Conservation (phyloP, 306 rosid species). For the Rosa lucieae region DNA sequence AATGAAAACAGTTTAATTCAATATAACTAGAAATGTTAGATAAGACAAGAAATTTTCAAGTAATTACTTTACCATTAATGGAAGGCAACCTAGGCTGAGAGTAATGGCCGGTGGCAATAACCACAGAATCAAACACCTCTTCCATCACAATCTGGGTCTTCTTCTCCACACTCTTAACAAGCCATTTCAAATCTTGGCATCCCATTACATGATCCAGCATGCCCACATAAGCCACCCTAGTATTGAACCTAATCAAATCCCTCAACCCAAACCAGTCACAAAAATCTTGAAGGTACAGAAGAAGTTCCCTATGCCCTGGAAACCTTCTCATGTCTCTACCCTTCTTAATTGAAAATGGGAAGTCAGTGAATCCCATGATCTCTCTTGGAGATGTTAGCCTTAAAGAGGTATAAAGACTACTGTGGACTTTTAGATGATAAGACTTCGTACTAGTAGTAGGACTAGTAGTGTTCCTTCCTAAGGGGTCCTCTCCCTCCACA, state of each 20-base stretch:
- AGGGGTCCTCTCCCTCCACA: slow-evolving; percentile 61
- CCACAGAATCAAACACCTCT: slow-evolving; percentile 86
- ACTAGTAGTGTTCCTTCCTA: slow-evolving; percentile 44
- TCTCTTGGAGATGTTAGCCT: slow-evolving; percentile 78
- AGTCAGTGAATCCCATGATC: slow-evolving; percentile 85
- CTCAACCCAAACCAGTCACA: slow-evolving; percentile 67
- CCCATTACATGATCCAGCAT: slow-evolving; percentile 49
- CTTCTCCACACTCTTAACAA: slow-evolving; percentile 57
- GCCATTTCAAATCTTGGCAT: slow-evolving; percentile 61
- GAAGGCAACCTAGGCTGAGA: slow-evolving; percentile 78
- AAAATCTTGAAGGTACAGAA: slow-evolving; percentile 65
- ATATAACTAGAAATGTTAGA: neutral
- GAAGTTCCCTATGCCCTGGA: slow-evolving; percentile 77
- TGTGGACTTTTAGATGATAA: slow-evolving; percentile 47
- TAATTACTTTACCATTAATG: slow-evolving; percentile 49
- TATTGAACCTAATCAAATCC: slow-evolving; percentile 73
- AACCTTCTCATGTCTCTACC: slow-evolving; percentile 84
- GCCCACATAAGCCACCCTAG: slow-evolving; percentile 76
- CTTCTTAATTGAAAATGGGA: slow-evolving; percentile 69
- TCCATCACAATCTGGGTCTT: slow-evolving; percentile 41
- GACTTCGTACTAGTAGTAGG: slow-evolving; percentile 6
- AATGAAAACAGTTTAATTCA: neutral
- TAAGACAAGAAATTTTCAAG: slow-evolving; percentile 4
- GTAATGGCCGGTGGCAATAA: slow-evolving; percentile 91
- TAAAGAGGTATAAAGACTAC: slow-evolving; percentile 69